A percentile compares a stretch with the other conserved stretches of the same genome.
Conservation (phyloP, 176 grass and related monocot genomes). For the Avena atlantica region DNA sequence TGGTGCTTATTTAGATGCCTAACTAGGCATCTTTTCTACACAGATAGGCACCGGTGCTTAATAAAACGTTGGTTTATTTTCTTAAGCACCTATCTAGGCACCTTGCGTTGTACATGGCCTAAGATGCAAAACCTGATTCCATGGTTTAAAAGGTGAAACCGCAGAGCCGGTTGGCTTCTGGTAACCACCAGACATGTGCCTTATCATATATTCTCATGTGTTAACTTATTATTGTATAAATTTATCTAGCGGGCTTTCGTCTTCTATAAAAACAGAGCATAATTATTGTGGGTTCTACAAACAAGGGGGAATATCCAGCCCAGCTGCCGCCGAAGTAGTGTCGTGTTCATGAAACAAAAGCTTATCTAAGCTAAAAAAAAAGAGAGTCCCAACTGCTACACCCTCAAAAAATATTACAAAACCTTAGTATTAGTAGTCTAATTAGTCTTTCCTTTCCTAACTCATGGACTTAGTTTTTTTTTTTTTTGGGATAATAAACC, state of each 20-base stretch:
- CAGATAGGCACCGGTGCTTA: too few species aligned
- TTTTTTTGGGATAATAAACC: not conserved
- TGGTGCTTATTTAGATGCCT: too few species aligned
- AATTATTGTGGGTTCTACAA: constrained; percentile 6
- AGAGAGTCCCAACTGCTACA: not conserved
- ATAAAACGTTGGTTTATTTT: too few species aligned
- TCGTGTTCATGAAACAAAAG: constrained; percentile 6
- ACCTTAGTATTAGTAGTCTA: not conserved
- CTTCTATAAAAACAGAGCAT: constrained; percentile 21
- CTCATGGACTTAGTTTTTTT: not conserved
- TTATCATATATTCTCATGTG: not conserved
- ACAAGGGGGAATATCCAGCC: constrained; percentile 10
- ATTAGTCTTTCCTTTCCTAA: constrained; percentile 1
- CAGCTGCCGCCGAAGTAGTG: not conserved
- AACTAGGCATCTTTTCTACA: too few species aligned
- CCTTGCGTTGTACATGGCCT: too few species aligned
- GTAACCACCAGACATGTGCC: constrained; percentile 20
- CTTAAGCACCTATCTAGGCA: too few species aligned
- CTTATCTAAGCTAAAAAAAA: not conserved
- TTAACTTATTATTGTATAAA: not conserved
- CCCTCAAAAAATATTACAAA: not conserved
- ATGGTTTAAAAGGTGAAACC: constrained; percentile 10
- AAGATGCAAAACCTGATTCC: constrained; percentile 3
- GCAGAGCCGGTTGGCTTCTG: not conserved
- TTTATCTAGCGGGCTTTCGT: not conserved